These are phyloP conservation scores for Mucor racemosus DNA, from an alignment of 371 early-diverging fungal species.

Conservation along the genomic window DNA sequence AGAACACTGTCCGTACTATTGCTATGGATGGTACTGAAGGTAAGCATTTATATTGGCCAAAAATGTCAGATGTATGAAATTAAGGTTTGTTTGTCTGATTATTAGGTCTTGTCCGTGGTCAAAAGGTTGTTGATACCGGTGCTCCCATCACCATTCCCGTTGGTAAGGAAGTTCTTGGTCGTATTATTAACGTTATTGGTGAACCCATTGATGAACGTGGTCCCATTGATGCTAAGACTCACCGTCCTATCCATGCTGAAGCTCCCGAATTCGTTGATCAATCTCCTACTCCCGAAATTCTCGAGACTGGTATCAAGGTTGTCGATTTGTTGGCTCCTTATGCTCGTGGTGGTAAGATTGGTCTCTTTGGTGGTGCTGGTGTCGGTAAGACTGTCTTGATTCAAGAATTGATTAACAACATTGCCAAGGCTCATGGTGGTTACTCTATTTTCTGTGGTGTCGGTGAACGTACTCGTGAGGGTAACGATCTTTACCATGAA, in stretches of 20 bases:
- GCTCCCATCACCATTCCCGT: slow-evolving; percentile 94
- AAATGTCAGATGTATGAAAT: neutral
- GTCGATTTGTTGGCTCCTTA: slow-evolving; percentile 96
- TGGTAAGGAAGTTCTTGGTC: slow-evolving; percentile 94
- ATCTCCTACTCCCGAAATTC: slow-evolving; percentile 91
- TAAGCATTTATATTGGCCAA: slow-evolving; percentile 2
- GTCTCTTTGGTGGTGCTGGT: slow-evolving; percentile 98
- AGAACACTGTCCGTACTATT: slow-evolving; percentile 98
- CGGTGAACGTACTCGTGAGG: slow-evolving; percentile 97
- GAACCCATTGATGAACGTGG: slow-evolving; percentile 98
- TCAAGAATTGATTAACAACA: slow-evolving; percentile 97
- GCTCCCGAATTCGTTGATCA: slow-evolving; percentile 95
- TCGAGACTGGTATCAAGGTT: slow-evolving; percentile 97
- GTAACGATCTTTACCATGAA: slow-evolving; percentile 98
- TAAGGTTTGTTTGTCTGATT: slow-evolving; percentile 4
- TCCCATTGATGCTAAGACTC: slow-evolving; percentile 87
- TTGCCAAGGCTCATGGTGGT: slow-evolving; percentile 97
- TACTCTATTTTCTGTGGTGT: slow-evolving; percentile 97
- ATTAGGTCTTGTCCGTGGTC: slow-evolving; percentile 94
- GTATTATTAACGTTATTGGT: slow-evolving; percentile 99
- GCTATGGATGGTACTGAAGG: slow-evolving; percentile 96
- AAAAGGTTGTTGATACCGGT: slow-evolving; percentile 94
- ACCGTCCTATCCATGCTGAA: slow-evolving; percentile 87
- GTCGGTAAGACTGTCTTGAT: slow-evolving; percentile 98
- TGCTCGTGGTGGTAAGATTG: slow-evolving; percentile 98